These are phyloP conservation scores for Boletus tomentosulus DNA, from an alignment of 768 basidiomycete species.

Conservation along the genomic window DNA sequence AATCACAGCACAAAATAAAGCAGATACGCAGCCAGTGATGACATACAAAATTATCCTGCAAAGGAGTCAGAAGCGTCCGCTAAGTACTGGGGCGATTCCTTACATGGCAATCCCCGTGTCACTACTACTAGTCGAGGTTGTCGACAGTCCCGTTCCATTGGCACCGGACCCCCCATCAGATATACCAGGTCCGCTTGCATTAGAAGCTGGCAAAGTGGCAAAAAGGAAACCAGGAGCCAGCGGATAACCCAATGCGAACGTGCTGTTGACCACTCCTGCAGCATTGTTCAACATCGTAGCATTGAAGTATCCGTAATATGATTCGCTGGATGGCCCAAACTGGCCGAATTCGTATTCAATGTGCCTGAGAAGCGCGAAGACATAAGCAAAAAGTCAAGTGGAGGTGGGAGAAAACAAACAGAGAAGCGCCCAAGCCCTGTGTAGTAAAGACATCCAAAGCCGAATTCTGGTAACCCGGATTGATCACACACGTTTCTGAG, in stretches of 20 bases:
- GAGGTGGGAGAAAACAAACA: slow-evolving; percentile 34
- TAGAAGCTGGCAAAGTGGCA: slow-evolving; percentile 62
- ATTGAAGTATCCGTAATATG: slow-evolving; percentile 54
- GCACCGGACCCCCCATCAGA: not conserved
- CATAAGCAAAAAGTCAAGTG: not conserved
- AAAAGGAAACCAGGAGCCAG: slow-evolving; percentile 59
- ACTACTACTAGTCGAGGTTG: slow-evolving; percentile 9
- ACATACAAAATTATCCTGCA: slow-evolving; percentile 75
- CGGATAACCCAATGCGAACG: slow-evolving; percentile 41
- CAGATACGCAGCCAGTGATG: slow-evolving; percentile 86
- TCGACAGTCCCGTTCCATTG: slow-evolving; percentile 15
- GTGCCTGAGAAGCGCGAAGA: slow-evolving; percentile 30
- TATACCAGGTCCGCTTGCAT: slow-evolving; percentile 43
- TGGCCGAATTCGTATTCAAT: slow-evolving; percentile 62
- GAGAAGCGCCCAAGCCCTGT: slow-evolving; percentile 53
- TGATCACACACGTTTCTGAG: slow-evolving; percentile 72
- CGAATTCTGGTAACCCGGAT: slow-evolving; percentile 62
- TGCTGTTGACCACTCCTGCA: slow-evolving; percentile 37
- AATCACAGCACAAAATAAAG: slow-evolving; percentile 80
- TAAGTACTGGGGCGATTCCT: slow-evolving; percentile 16
- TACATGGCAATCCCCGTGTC: slow-evolving; percentile 78
- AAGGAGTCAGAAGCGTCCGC: slow-evolving; percentile 8
- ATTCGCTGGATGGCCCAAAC: slow-evolving; percentile 47
- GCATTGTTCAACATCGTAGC: slow-evolving; percentile 58
- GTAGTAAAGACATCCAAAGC: slow-evolving; percentile 78